Evolutionary conservation across 1,139 yeast genomes (phyloP).

Genomic region (Diutina siamensis): DNA sequence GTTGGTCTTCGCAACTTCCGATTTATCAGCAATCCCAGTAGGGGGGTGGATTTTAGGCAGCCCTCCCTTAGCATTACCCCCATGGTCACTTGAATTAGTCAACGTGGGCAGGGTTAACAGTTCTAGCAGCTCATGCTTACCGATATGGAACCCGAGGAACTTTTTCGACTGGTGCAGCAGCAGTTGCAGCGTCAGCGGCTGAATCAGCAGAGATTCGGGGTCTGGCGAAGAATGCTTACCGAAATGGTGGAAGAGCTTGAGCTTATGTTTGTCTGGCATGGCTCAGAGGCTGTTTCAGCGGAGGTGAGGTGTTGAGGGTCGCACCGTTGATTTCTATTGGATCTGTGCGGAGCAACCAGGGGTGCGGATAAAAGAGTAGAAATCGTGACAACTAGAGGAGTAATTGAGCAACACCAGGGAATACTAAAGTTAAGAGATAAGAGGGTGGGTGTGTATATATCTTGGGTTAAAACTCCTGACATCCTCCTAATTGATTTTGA

Average conservation of each 20-base stretch:
- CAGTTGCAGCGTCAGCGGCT: conserved; percentile 2
- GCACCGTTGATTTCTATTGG: background rate
- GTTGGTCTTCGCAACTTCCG: conserved; percentile 14
- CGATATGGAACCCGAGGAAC: conserved; percentile 16
- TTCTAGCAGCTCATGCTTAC: conserved; percentile 13
- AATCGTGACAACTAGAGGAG: too few relatives aligned
- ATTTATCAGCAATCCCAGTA: conserved; percentile 20
- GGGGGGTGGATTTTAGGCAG: conserved; percentile 12
- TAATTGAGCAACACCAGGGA: too few relatives aligned
- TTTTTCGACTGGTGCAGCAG: conserved; percentile 6
- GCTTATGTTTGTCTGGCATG: conserved; percentile 39
- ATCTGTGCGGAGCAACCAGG: background rate
- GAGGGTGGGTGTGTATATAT: too few relatives aligned
- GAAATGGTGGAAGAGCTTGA: conserved; percentile 26
- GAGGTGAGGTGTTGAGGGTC: background rate
- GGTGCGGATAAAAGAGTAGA: too few relatives aligned
- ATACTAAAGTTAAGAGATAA: too few relatives aligned
- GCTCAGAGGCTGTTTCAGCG: background rate
- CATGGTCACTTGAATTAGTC: conserved; percentile 10
- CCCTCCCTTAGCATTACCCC: conserved; percentile 7
- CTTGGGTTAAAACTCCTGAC: too few relatives aligned
- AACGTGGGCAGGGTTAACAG: conserved; percentile 11
- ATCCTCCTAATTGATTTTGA: too few relatives aligned
- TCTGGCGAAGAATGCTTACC: conserved; percentile 10
- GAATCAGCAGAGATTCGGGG: background rate